These are phyloP conservation scores for Paramyrothecium sp. DNA, from an alignment of 2,329 filamentous ascomycete species.

Conservation along the genomic window DNA sequence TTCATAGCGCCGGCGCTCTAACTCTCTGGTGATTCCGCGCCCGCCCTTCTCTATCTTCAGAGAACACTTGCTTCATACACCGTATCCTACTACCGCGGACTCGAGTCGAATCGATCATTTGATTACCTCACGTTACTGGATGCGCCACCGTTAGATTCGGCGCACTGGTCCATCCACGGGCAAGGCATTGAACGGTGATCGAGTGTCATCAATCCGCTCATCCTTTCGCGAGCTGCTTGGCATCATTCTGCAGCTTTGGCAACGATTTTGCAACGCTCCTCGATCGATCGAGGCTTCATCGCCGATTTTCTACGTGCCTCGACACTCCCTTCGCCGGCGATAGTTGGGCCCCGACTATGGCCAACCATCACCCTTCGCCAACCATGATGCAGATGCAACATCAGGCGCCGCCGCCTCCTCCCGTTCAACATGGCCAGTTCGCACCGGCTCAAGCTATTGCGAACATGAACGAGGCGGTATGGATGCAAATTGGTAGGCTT, in stretches of 20 bases:
- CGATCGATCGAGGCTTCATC: not conserved
- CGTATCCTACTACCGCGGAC: not conserved
- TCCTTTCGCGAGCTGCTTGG: not conserved
- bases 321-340: not conserved
- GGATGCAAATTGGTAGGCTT: conserved; percentile 84
- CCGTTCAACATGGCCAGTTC: conserved; percentile 53
- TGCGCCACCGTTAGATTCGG: not conserved
- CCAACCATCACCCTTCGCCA: conserved; percentile 78
- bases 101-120: not conserved
- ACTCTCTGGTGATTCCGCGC: conserved; percentile 6
- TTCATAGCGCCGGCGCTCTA: conserved; percentile 21
- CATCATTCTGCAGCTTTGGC: not conserved
- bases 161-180: not conserved
- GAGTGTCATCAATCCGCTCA: not conserved
- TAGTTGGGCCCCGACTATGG: conserved; percentile 47
- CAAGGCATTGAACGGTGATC: not conserved
- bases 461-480: conserved; percentile 80
- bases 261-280: not conserved
- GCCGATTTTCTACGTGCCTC: not conserved
- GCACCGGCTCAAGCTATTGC: conserved; percentile 72
- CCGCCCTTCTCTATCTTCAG: conserved; percentile 2
- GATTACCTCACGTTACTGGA: not conserved
- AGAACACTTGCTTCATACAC: not conserved
- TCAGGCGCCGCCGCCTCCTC: conserved; percentile 57
- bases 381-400: conserved; percentile 72